Percentiles rank a stretch among this genome's conserved stretches.
Evolutionary conservation across 108 stramenopile genomes (phyloP).

Genomic region (Nannochloropsis gaditana): DNA sequence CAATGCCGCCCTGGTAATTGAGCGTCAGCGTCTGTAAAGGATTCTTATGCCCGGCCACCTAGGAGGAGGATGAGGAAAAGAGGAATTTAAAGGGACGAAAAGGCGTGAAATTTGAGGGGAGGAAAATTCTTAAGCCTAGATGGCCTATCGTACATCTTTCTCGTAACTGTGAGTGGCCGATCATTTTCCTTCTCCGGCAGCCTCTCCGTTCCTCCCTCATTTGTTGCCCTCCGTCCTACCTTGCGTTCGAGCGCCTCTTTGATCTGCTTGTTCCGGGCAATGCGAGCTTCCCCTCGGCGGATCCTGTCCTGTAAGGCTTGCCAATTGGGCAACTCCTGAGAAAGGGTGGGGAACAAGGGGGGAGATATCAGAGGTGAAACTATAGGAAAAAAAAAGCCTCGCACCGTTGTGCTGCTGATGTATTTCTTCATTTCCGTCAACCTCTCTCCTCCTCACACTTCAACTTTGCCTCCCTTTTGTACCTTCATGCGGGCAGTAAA

Average conservation of each 20-base stretch:
- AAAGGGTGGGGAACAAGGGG: conserved; percentile 40
- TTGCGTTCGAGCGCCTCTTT: conserved; percentile 66
- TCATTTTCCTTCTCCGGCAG: neutral
- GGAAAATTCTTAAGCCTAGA: neutral
- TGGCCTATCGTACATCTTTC: too few species aligned
- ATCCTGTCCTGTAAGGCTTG: conserved; percentile 75
- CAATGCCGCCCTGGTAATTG: conserved; percentile 64
- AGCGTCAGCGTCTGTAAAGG: conserved; percentile 63
- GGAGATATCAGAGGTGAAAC: neutral
- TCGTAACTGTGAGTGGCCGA: too few species aligned
- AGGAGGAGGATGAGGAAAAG: neutral
- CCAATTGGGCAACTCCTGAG: conserved; percentile 73
- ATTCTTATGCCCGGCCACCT: conserved; percentile 33
- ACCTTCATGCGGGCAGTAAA: neutral
- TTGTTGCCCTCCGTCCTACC: conserved; percentile 44
- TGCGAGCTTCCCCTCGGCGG: conserved; percentile 80
- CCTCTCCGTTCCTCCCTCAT: neutral
- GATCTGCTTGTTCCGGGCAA: conserved; percentile 71
- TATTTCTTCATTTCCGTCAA: neutral
- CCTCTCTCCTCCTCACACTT: neutral
- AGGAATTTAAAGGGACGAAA: neutral
- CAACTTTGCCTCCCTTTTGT: neutral
- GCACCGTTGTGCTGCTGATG: neutral
- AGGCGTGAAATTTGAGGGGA: neutral
- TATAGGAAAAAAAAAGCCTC: neutral